Percentiles rank a stretch among this genome's conserved stretches.
These are phyloP conservation scores for Purpureocillium lavendulum DNA, from an alignment of 2,329 filamentous ascomycete species.

Conservation along the genomic window DNA sequence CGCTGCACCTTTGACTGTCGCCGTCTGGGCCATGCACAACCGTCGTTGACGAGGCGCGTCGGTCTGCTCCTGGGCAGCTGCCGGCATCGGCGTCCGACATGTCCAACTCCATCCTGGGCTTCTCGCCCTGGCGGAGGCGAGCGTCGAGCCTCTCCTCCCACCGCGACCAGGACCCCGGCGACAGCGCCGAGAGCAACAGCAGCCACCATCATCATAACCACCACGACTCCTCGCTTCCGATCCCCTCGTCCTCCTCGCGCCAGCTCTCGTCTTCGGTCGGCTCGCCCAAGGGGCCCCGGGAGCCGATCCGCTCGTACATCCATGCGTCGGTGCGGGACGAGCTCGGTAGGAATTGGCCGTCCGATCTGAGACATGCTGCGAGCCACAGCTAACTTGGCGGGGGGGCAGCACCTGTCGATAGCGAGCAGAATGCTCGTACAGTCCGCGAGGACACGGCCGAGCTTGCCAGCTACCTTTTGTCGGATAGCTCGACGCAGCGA, in stretches of 20 bases:
- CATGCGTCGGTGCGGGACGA: constrained; percentile 55
- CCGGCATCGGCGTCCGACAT: constrained; percentile 20
- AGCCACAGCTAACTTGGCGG: neutral
- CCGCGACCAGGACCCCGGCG: constrained; percentile 13
- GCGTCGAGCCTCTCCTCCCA: constrained; percentile 27
- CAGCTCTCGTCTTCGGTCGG: constrained; percentile 30
- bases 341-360: constrained; percentile 33
- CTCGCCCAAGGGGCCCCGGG: constrained; percentile 37
- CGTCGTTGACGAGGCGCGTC: neutral
- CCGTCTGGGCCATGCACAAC: neutral
- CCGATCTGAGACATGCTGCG: neutral
- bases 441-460: constrained; percentile 84
- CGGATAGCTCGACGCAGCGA: constrained; percentile 43
- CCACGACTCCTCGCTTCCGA: constrained; percentile 9
- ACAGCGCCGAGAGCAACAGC: constrained; percentile 13
- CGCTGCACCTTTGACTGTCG: too few species aligned
- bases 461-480: constrained; percentile 73
- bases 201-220: constrained; percentile 10
- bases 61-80: constrained; percentile 3
- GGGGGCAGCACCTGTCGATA: constrained; percentile 48
- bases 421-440: constrained; percentile 64
- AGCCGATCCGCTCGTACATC: constrained; percentile 65
- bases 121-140: constrained; percentile 40
- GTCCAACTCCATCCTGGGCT: constrained; percentile 37
- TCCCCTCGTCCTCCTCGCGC: constrained; percentile 11